phyloP scores from a whole-genome alignment of 805 yeast species.

The Monosporozyma aerobia region DNA sequence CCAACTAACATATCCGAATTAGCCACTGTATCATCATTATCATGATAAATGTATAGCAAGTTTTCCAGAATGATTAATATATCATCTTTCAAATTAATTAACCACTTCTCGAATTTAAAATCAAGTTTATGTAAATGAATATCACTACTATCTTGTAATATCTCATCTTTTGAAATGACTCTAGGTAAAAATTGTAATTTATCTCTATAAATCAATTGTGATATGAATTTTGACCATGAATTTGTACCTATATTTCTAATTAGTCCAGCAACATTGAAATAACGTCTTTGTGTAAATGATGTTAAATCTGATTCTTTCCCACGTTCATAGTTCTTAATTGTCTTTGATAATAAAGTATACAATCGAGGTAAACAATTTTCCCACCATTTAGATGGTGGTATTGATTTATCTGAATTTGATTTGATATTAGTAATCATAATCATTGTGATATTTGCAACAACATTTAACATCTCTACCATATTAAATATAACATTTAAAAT shows the following conservation, averaged over 20 bases:
- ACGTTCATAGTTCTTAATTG: slow-evolving; percentile 2
- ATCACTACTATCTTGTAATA: not conserved
- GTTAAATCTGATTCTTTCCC: not conserved
- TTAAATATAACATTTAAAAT: slow-evolving; percentile 45
- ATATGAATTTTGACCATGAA: slow-evolving; percentile 14
- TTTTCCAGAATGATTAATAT: slow-evolving; percentile 44
- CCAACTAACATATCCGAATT: slow-evolving; percentile 20
- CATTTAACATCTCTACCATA: slow-evolving; percentile 43
- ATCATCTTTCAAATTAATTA: slow-evolving; percentile 30
- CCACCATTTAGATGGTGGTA: slow-evolving; percentile 20
- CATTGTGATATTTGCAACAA: slow-evolving; percentile 28
- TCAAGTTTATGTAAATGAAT: not conserved
- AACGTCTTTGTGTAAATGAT: not conserved
- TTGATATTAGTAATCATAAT: not conserved
- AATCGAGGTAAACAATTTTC: slow-evolving; percentile 17
- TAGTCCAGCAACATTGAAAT: slow-evolving; percentile 12
- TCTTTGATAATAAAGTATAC: slow-evolving; percentile 16
- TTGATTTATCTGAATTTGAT: not conserved
- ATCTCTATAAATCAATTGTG: slow-evolving; percentile 14
- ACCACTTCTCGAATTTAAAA: slow-evolving; percentile 20
- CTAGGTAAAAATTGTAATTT: slow-evolving; percentile 18
- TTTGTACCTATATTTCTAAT: slow-evolving; percentile 25
- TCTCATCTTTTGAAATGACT: slow-evolving; percentile 23
- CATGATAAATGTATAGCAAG: slow-evolving; percentile 17
- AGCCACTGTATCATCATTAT: slow-evolving; percentile 7